Conservation (phyloP, 768 basidiomycete species). For the Suillus discolor region DNA sequence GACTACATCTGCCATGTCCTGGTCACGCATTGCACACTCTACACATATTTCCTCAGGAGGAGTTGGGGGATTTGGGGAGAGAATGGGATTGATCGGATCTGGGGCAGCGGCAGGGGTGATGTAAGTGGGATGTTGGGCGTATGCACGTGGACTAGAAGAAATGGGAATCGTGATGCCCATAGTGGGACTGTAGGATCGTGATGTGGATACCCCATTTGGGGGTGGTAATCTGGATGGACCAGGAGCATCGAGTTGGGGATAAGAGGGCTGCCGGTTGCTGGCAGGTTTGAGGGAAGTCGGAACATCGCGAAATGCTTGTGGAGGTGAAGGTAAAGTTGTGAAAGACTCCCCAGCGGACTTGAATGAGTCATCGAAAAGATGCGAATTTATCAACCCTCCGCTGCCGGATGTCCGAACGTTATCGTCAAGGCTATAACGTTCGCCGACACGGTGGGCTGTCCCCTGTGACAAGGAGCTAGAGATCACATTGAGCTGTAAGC, state of each 20-base stretch:
- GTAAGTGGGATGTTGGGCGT: slow-evolving; percentile 76
- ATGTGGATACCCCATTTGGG: slow-evolving; percentile 59
- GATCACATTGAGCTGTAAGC: slow-evolving; percentile 41
- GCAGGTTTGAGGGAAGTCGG: slow-evolving; percentile 40
- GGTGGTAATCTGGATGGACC: slow-evolving; percentile 41
- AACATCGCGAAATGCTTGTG: slow-evolving; percentile 21
- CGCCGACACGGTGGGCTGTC: slow-evolving; percentile 47
- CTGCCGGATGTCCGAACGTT: slow-evolving; percentile 21
- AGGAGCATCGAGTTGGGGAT: slow-evolving; percentile 39
- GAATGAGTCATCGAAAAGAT: slow-evolving; percentile 31
- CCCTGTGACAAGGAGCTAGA: slow-evolving; percentile 50
- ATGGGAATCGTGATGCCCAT: slow-evolving; percentile 55
- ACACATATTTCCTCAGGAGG: slow-evolving; percentile 85
- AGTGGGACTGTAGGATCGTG: slow-evolving; percentile 51
- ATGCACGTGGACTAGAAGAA: slow-evolving; percentile 66
- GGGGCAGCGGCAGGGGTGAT: slow-evolving; percentile 59
- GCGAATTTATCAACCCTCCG: slow-evolving; percentile 28
- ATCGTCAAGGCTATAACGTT: slow-evolving; percentile 57
- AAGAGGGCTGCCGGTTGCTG: slow-evolving; percentile 49
- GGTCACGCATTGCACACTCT: slow-evolving; percentile 98
- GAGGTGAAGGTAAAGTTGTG: slow-evolving; percentile 26
- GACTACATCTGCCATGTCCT: slow-evolving; percentile 96
- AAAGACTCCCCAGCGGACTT: slow-evolving; percentile 34
- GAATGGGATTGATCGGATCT: slow-evolving; percentile 62
- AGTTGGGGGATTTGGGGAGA: slow-evolving; percentile 52